Percentiles rank a stretch among this genome's conserved stretches.
These are phyloP conservation scores for Nakazawaea sp. DNA, from an alignment of 805 yeast genomes.

Conservation along the genomic window DNA sequence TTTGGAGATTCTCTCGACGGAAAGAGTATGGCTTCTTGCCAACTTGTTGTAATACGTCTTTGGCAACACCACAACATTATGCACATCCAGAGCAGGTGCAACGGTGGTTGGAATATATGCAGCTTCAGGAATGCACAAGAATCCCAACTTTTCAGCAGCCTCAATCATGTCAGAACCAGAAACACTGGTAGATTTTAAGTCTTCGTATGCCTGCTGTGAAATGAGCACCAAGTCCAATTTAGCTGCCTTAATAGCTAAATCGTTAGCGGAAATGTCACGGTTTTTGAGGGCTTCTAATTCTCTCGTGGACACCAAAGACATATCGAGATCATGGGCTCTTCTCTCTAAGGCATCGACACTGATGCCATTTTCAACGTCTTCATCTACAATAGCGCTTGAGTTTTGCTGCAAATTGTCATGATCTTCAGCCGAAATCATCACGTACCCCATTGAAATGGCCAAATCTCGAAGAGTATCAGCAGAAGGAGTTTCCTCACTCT, in stretches of 20 bases:
- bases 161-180: constrained; percentile 23
- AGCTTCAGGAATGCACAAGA: constrained; percentile 50
- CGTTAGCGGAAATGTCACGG: constrained; percentile 23
- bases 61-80: constrained; percentile 58
- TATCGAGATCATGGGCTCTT: constrained; percentile 6
- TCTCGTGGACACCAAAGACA: not conserved
- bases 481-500: not conserved
- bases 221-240: constrained; percentile 32
- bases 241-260: constrained; percentile 29
- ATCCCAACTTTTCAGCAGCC: constrained; percentile 38
- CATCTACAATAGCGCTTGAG: not conserved
- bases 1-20: constrained; percentile 37
- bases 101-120: constrained; percentile 59
- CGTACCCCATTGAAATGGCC: constrained; percentile 13
- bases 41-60: constrained; percentile 56
- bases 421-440: constrained; percentile 14
- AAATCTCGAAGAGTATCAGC: not conserved
- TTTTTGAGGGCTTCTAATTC: constrained; percentile 11
- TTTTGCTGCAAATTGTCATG: constrained; percentile 12
- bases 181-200: constrained; percentile 12
- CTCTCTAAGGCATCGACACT: not conserved
- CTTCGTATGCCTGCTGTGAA: constrained; percentile 18
- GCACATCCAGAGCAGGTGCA: constrained; percentile 44
- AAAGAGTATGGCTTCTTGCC: constrained; percentile 33
- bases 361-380: constrained; percentile 9